A percentile compares a stretch with the other conserved stretches of the same genome.
These are phyloP conservation scores for Calonectria fujianensis DNA, from an alignment of 2,329 filamentous ascomycete genomes.

Conservation along the genomic window DNA sequence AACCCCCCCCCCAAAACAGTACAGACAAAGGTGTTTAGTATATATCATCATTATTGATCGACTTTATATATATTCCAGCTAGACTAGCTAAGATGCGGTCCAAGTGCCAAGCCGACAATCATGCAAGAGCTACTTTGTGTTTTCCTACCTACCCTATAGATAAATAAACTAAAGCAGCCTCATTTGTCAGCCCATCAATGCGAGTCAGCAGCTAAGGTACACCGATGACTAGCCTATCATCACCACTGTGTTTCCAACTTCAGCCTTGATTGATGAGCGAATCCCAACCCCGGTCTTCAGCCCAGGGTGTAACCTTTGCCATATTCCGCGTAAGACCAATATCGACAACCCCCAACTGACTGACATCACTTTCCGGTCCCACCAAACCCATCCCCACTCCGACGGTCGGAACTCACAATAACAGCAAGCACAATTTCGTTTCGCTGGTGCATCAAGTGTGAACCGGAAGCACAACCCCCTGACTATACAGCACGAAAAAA, in stretches of 20 bases:
- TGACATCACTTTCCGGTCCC: background rate
- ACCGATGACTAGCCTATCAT: background rate
- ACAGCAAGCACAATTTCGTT: background rate
- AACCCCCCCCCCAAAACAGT: no score
- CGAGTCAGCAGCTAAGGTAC: background rate
- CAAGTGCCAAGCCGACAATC: background rate
- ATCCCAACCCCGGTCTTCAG: background rate
- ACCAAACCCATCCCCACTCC: background rate
- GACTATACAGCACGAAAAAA: background rate
- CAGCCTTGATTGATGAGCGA: background rate
- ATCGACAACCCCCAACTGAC: background rate
- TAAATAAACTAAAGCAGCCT: background rate
- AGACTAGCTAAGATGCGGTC: no score
- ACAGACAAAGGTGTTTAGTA: no score
- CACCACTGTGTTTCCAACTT: background rate
- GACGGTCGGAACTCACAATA: background rate
- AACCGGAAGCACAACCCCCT: background rate
- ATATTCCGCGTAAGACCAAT: background rate
- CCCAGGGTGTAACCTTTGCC: background rate
- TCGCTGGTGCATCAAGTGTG: background rate
- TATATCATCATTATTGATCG: no score
- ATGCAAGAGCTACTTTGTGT: background rate
- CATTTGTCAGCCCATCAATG: background rate
- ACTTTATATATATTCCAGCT: no score
- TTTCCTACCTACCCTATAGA: background rate